Base-by-base conservation (phyloP, 352 stramenopile genomes). In the Pythium vanterpoolii region DNA sequence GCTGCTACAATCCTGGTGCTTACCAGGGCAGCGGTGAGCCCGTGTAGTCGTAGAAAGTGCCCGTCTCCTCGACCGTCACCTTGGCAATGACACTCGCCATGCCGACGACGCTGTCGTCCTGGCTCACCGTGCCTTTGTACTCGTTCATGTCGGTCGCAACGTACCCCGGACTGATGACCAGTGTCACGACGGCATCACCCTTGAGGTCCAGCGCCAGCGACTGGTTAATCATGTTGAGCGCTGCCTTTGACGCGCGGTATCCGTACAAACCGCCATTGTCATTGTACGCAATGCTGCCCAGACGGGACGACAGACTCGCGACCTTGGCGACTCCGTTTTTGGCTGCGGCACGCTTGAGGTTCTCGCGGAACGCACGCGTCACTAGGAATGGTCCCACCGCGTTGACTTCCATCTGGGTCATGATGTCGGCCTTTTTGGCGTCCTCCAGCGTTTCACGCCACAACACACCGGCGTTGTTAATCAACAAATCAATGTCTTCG, bases 331-430 rank as follows among this genome's bases (percentile, higher is more conserved):
- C 24, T 14, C 71, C 71, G 1, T 45, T 56, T 7, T 19, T 6
- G 4, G 49, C 33, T 18, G 42, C 59, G 7, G 63, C 66, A 8
- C 64, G 71, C 18, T 73, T 70, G 1, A 87, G 56, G 34, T 85
- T 78, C 11, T 47, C 26, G 14, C 70, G 52, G 18, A 89, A 62
- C 26, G 75, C 76, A 16, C 73, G 64, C 21, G 79, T 89, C 24
- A 89, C 55, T 19, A 85, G 72, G 52, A 89, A 77, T n/a, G 72
- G 68, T 13, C 81, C 81, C 14, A 91, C 64, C 0, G 70, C 45
- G 60, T 90, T 91, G 42, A 90, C 69, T 49, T 89, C 71, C 19
- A 90, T 83, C 51, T 90, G 76, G 8, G 44, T 56, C 65, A 86
- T 69, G n/a, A 87, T 23, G 23, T 70, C 59, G 13, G 78, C 69